Evolutionary conservation across 2,329 filamentous ascomycete genomes (phyloP).

Genomic region (Fusarium sp.): DNA sequence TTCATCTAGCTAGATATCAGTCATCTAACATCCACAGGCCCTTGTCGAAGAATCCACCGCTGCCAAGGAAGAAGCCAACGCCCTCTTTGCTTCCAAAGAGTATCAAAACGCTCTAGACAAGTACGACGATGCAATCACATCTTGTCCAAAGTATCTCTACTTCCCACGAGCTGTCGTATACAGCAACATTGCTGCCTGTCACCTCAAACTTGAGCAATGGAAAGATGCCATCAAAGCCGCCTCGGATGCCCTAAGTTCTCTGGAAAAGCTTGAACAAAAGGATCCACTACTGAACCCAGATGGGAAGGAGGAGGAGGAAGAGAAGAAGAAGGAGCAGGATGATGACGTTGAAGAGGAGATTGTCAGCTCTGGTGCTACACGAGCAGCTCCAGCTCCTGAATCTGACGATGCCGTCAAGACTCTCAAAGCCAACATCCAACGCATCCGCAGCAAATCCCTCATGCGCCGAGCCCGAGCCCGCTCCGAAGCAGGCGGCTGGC

Average conservation of each 20-base stretch:
- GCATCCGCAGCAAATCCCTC: conserved; percentile 83
- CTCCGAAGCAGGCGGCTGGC: conserved; percentile 77
- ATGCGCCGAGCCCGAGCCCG: conserved; percentile 79
- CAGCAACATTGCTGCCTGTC: conserved; percentile 88
- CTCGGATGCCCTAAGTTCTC: conserved; percentile 72
- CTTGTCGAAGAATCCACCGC: conserved; percentile 75
- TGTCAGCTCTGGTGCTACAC: conserved; percentile 64
- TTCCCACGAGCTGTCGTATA: conserved; percentile 87
- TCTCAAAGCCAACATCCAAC: conserved; percentile 67
- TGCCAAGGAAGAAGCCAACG: conserved; percentile 79
- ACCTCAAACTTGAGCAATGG: conserved; percentile 86
- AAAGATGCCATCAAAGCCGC: conserved; percentile 80
- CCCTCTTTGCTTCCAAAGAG: conserved; percentile 74
- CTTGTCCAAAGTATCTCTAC: conserved; percentile 83
- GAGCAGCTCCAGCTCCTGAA: conserved; percentile 53
- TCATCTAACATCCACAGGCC: conserved; percentile 53
- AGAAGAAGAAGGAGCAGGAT: conserved; percentile 44
- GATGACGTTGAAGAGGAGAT: conserved; percentile 64
- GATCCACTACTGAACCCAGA: conserved; percentile 45
- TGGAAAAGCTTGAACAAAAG: conserved; percentile 67
- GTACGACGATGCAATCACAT: conserved; percentile 80
- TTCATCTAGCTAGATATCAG: background rate
- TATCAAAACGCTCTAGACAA: conserved; percentile 80
- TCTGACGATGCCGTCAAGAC: conserved; percentile 31
- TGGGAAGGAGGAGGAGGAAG: conserved; percentile 51